These are phyloP conservation scores for Verticillium nonalfalfae DNA, from an alignment of 2,329 filamentous ascomycete genomes.

Conservation along the genomic window DNA sequence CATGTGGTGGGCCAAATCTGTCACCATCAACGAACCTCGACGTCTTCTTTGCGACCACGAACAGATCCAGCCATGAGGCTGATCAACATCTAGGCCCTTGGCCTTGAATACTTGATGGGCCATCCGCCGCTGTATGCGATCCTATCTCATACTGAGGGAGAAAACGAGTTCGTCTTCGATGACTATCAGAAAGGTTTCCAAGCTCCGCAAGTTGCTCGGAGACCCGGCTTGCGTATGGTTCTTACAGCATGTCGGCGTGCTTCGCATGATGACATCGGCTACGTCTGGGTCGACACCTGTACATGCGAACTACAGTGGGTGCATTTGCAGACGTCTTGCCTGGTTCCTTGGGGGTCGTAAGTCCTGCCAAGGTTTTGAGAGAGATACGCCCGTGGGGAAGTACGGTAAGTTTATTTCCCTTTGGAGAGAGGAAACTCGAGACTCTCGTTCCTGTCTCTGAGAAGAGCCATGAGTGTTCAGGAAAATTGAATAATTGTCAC, in stretches of 20 bases:
- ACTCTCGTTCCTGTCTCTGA: no score
- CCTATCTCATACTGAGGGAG: constrained; percentile 19
- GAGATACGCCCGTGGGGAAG: no score
- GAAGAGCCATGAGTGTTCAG: no score
- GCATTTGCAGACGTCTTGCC: no score
- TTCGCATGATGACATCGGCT: neutral
- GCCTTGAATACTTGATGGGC: neutral
- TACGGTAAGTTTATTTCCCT: no score
- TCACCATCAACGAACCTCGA: no score
- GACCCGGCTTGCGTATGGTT: constrained; percentile 9
- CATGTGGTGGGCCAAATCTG: no score
- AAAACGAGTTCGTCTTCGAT: constrained; percentile 15
- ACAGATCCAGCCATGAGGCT: constrained; percentile 27
- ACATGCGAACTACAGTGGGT: no score
- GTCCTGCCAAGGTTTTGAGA: no score
- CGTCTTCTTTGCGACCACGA: neutral
- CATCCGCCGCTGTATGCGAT: constrained; percentile 13
- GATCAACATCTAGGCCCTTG: neutral
- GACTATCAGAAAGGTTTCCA: constrained; percentile 7
- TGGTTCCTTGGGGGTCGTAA: no score
- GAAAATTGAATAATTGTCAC: no score
- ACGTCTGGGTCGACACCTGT: constrained; percentile 29
- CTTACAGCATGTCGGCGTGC: constrained; percentile 5
- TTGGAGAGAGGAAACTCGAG: no score
- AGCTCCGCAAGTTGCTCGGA: neutral